These are phyloP conservation scores for Artemisia annua DNA, from an alignment of 129 eudicot genomes.

Conservation along the genomic window DNA sequence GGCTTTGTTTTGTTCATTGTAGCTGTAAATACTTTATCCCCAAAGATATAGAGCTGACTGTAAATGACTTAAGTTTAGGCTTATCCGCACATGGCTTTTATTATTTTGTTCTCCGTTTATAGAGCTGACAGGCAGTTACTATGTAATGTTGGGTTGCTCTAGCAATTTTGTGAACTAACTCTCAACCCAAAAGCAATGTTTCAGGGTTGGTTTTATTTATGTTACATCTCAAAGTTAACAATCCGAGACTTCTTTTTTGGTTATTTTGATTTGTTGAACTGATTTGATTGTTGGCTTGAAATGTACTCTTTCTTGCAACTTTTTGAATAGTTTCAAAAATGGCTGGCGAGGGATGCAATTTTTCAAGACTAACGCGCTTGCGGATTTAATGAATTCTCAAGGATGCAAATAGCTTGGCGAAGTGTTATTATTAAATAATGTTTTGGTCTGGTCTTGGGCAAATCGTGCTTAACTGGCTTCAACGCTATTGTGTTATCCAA, in stretches of 20 bases:
- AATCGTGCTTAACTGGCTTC: no score
- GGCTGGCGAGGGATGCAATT: no score
- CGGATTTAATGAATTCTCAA: no score
- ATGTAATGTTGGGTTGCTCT: background rate
- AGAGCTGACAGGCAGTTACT: background rate
- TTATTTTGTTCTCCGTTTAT: background rate
- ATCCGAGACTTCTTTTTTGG: background rate
- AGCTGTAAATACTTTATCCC: constrained; percentile 49
- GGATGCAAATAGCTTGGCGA: no score
- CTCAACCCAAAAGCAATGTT: constrained; percentile 3
- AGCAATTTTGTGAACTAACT: constrained; percentile 5
- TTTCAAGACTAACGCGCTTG: no score
- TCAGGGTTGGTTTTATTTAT: background rate
- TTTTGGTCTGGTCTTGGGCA: no score
- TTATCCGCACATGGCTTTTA: background rate
- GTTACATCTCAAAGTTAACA: background rate
- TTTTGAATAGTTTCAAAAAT: no score
- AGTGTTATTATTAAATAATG: no score
- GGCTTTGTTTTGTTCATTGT: constrained; percentile 1
- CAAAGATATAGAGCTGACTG: background rate
- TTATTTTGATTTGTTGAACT: background rate
- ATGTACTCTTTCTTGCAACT: no score
- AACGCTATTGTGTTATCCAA: no score
- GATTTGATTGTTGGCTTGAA: no score
- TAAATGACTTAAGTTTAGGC: background rate